These are phyloP conservation scores for Thermothelomyces thermophilus DNA, from an alignment of 2,329 filamentous ascomycete species.

Conservation along the genomic window DNA sequence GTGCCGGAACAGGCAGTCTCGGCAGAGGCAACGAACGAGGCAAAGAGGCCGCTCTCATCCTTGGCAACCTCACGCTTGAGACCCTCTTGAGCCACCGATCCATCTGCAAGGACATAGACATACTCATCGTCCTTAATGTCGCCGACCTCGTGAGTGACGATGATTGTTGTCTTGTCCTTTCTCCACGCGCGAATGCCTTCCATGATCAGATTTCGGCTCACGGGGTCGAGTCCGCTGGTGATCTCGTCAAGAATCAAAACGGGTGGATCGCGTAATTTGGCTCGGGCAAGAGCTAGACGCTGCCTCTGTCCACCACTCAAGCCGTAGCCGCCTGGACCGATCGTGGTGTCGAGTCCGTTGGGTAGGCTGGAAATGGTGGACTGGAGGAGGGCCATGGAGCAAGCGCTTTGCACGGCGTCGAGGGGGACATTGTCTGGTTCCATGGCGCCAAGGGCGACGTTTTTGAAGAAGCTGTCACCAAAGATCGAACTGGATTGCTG, in stretches of 20 bases:
- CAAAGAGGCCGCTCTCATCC: conserved; percentile 40
- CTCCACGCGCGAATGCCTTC: conserved; percentile 73
- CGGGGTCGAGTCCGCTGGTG: conserved; percentile 77
- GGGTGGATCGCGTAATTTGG: conserved; percentile 67
- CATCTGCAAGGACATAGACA: conserved; percentile 71
- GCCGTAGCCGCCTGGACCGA: conserved; percentile 62
- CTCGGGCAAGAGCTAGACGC: conserved; percentile 71
- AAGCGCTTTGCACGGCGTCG: conserved; percentile 55
- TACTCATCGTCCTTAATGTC: conserved; percentile 69
- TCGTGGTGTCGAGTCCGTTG: conserved; percentile 61
- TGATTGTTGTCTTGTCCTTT: conserved; percentile 73
- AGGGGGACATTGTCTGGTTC: conserved; percentile 42
- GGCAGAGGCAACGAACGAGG: conserved; percentile 32
- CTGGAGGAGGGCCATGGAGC: conserved; percentile 61
- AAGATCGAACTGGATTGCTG: conserved; percentile 81
- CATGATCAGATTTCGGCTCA: conserved; percentile 62
- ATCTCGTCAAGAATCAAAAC: conserved; percentile 84
- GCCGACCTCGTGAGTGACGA: conserved; percentile 84
- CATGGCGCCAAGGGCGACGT: conserved; percentile 65
- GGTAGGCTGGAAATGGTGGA: conserved; percentile 61
- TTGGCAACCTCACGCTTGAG: conserved; percentile 49
- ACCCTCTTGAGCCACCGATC: conserved; percentile 62
- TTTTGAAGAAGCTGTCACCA: conserved; percentile 69
- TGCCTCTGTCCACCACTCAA: conserved; percentile 85
- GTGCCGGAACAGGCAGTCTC: conserved; percentile 12